A percentile compares a stretch with the other conserved stretches of the same genome.
Conservation (phyloP, 768 basidiomycete species). For the Vararia minispora region DNA sequence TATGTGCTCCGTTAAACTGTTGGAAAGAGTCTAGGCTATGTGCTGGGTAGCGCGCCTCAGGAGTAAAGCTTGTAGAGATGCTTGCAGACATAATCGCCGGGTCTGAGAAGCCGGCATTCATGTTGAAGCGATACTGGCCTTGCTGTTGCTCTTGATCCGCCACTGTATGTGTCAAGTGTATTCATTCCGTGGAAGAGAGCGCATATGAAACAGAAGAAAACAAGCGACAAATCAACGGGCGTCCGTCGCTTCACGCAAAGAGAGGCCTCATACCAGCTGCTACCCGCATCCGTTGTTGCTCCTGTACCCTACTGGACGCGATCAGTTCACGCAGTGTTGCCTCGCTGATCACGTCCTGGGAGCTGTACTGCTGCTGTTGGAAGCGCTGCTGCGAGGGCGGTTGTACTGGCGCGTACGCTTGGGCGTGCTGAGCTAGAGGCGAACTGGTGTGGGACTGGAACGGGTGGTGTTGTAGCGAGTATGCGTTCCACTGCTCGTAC, state of each 20-base stretch:
- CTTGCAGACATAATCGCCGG: constrained; percentile 76
- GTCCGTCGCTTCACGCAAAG: constrained; percentile 24
- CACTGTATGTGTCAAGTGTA: constrained; percentile 14
- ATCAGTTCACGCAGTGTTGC: constrained; percentile 71
- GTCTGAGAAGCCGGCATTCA: constrained; percentile 47
- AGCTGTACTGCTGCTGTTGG: constrained; percentile 50
- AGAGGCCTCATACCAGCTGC: constrained; percentile 40
- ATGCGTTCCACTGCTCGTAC: constrained; percentile 37
- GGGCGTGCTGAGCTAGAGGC: constrained; percentile 36
- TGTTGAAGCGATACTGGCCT: constrained; percentile 22
- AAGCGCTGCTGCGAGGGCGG: constrained; percentile 29
- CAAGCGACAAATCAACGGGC: constrained; percentile 22
- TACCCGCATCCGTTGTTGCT: constrained; percentile 23
- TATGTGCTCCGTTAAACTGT: constrained; percentile 44
- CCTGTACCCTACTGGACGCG: constrained; percentile 54
- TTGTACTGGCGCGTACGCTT: constrained; percentile 25
- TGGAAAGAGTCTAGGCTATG: constrained; percentile 3
- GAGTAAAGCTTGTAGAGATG: constrained; percentile 32
- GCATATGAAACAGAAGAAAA: constrained; percentile 1
- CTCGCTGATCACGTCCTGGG: constrained; percentile 45
- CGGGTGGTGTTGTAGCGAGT: constrained; percentile 25
- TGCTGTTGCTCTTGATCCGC: constrained; percentile 25
- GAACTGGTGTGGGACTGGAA: constrained; percentile 35
- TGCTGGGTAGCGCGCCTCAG: constrained; percentile 13
- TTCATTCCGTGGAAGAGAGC: constrained; percentile 5